Base-by-base conservation (phyloP, 2,329 filamentous ascomycete species). In the Fusarium sp. region DNA sequence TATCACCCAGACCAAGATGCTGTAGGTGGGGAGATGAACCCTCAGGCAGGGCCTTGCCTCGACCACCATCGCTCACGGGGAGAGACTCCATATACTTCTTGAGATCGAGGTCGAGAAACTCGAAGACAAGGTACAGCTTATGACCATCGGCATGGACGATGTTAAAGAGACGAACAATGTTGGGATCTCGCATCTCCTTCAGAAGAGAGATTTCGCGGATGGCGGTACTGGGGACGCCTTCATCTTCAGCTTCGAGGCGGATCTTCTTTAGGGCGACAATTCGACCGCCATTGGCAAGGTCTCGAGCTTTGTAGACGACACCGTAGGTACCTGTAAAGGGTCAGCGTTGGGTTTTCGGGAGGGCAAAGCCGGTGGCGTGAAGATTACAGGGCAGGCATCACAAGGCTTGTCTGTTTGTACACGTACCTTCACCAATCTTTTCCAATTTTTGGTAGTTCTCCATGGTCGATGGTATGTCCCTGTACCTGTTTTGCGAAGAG, bases 41-140 rank as follows among this genome's bases (percentile, higher is more conserved):
- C 76, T 96, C 93, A 14, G 95, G 95, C 57, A 98, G 86, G 47
- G 94, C 89, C 85, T 95, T 96, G 79, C 94, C 94, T 68, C 94
- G 91, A 45, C 94, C 94, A 76, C 94, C 94, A 79, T 97, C 93
- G 79, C 88, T 92, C 66, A 96, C 91, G 8, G 94, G 94, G 48
- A 97, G 88, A 12, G 94, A 90, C 83, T 98, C 95, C 94, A 98
- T 98, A 84, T 97, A 98, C 83, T 97, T 97, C 87, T 98, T 98
- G 77, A 98, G 87, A 79, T 98, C 95, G 66, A 96, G 88, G 80
- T 97, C 95, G 76, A 98, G 92, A 83, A 94, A 98, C 82, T 98
- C 95, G 74, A 95, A 93, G 77, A 98, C 95, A 54, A 98, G 92
- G 83, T 97, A 98, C 57, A 98, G 90, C 85, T 98, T 98, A 85